Percentiles rank a stretch among this genome's conserved stretches.
Evolutionary conservation across 768 basidiomycete species (phyloP).

Genomic region (Neoboletus subvelutipes): DNA sequence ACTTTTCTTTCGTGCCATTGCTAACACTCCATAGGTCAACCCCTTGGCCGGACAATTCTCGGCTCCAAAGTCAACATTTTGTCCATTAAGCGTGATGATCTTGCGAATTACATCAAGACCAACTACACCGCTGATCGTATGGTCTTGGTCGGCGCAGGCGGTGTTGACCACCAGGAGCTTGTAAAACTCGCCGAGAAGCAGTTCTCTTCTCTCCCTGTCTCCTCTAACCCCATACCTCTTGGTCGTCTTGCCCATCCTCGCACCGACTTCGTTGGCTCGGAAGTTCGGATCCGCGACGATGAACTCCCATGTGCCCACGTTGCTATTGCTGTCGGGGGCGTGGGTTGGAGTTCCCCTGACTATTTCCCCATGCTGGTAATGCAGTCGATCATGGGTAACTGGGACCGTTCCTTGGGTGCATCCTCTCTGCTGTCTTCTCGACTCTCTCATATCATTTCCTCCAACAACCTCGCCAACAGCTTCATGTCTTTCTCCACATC

Average conservation of each 20-base stretch:
- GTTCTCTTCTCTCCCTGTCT: conserved; percentile 87
- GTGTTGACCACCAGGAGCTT: conserved; percentile 87
- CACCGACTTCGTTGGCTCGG: conserved; percentile 87
- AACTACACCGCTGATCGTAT: conserved; percentile 99
- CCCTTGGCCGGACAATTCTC: conserved; percentile 95
- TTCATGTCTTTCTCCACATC: conserved; percentile 99
- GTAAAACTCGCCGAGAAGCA: conserved; percentile 95
- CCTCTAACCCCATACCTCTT: conserved; percentile 83
- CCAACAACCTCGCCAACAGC: conserved; percentile 95
- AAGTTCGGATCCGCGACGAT: conserved; percentile 95
- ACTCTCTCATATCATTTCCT: conserved; percentile 86
- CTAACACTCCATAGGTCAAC: conserved; percentile 61
- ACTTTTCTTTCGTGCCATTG: conserved; percentile 5
- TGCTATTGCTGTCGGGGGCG: conserved; percentile 97
- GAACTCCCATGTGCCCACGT: conserved; percentile 85
- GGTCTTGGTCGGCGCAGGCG: conserved; percentile 97
- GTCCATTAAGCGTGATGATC: conserved; percentile 90
- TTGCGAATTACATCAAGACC: conserved; percentile 88
- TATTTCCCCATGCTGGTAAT: conserved; percentile 99
- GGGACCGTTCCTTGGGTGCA: conserved; percentile 95
- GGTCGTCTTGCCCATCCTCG: conserved; percentile 75
- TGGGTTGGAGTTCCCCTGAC: conserved; percentile 96
- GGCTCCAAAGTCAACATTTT: conserved; percentile 95
- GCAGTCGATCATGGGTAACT: conserved; percentile 98
- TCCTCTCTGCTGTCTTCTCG: conserved; percentile 87